These are phyloP conservation scores for Choiromyces venosus DNA, from an alignment of 495 filamentous ascomycete species.

Conservation along the genomic window DNA sequence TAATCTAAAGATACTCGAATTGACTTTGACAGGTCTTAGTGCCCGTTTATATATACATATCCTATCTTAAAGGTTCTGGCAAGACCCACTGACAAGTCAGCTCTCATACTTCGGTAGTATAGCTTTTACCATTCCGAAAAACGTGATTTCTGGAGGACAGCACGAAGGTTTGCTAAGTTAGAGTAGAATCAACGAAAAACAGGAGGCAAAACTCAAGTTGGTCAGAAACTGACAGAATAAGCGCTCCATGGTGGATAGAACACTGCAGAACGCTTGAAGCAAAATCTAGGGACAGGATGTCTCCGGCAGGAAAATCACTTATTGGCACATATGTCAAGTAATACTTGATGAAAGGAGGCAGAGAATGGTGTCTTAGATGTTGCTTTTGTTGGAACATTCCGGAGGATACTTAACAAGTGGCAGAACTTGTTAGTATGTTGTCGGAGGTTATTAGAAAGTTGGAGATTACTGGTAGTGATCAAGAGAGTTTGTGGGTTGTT, in stretches of 20 bases:
- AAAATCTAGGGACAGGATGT: not conserved
- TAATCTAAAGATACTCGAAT: not conserved
- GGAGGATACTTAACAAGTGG: no score
- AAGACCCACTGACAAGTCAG: not conserved
- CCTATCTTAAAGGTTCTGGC: not conserved
- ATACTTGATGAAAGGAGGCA: not conserved
- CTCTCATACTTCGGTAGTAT: not conserved
- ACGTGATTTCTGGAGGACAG: not conserved
- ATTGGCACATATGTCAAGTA: not conserved
- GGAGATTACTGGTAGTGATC: no score
- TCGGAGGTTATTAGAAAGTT: no score
- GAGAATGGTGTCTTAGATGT: not conserved
- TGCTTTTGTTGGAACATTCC: no score
- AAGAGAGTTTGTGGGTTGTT: no score
- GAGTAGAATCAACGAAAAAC: not conserved
- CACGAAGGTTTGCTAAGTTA: not conserved
- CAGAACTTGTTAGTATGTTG: no score
- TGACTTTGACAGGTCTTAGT: not conserved
- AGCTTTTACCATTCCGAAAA: not conserved
- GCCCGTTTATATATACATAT: not conserved
- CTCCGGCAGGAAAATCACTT: not conserved
- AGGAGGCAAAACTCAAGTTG: not conserved
- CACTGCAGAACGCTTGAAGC: not conserved
- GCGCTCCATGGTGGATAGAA: not conserved
- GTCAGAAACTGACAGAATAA: not conserved